Evolutionary conservation across 371 early-diverging fungal genomes (phyloP).

Genomic region (Mortierella sp.): DNA sequence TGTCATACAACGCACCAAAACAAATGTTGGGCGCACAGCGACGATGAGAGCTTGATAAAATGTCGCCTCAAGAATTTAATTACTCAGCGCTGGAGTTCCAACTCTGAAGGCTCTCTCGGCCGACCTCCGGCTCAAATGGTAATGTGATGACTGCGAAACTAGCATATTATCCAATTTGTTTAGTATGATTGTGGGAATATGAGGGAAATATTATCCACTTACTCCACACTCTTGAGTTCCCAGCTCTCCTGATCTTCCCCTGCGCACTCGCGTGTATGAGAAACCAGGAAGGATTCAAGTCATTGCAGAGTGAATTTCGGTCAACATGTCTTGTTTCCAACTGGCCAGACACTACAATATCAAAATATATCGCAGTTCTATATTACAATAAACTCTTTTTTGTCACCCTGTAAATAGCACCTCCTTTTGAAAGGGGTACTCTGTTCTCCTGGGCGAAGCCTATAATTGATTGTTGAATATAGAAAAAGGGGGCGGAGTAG

Average conservation of each 20-base stretch:
- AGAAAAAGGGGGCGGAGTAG: conserved; percentile 1
- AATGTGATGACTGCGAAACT: too few relatives aligned
- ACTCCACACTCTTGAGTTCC: background rate
- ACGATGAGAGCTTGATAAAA: too few relatives aligned
- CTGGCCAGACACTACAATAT: background rate
- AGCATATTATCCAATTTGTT: too few relatives aligned
- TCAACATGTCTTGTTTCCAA: background rate
- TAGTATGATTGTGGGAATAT: background rate
- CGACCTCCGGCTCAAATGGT: too few relatives aligned
- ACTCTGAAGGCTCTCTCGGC: too few relatives aligned
- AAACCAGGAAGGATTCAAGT: background rate
- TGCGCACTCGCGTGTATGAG: background rate
- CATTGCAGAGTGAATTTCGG: background rate
- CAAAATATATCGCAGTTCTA: background rate
- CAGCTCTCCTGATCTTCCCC: background rate
- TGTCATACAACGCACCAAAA: too few relatives aligned
- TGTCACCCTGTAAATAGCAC: background rate
- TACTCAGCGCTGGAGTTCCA: too few relatives aligned
- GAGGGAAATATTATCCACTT: background rate
- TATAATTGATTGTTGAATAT: background rate
- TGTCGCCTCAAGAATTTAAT: too few relatives aligned
- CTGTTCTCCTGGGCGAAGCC: conserved; percentile 7
- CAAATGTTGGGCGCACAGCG: too few relatives aligned
- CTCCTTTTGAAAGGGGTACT: background rate
- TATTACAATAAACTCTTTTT: background rate